These are phyloP conservation scores for Calonectria leucothoes DNA, from an alignment of 2,329 filamentous ascomycete genomes.

Conservation along the genomic window DNA sequence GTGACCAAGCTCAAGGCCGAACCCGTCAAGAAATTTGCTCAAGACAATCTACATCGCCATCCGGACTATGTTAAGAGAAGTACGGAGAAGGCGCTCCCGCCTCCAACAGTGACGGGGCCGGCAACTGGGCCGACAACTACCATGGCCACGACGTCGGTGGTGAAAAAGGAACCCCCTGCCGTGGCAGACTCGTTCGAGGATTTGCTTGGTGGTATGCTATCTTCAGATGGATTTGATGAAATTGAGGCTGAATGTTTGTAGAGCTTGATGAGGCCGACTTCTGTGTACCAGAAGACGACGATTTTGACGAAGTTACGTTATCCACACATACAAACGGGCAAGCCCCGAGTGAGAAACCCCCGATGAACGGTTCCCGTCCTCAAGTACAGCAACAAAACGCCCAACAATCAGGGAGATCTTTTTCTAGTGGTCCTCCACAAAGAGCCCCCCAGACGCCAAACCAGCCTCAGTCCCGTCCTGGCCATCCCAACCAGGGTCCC, in stretches of 20 bases:
- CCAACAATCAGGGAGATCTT: conserved; percentile 30
- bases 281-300: conserved; percentile 73
- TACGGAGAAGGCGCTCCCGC: conserved; percentile 42
- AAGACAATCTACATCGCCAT: conserved; percentile 84
- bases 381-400: conserved; percentile 33
- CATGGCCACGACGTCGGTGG: conserved; percentile 23
- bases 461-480: conserved; percentile 40
- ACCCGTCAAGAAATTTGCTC: conserved; percentile 79
- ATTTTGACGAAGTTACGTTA: conserved; percentile 81
- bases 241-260: conserved; percentile 54
- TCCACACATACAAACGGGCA: conserved; percentile 44
- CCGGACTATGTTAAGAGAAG: conserved; percentile 77
- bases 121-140: neutral
- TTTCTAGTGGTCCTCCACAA: conserved; percentile 29
- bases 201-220: conserved; percentile 60
- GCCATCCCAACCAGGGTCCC: conserved; percentile 34
- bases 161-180: conserved; percentile 44
- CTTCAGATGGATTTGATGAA: conserved; percentile 50
- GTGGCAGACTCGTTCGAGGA: conserved; percentile 62
- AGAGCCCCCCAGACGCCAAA: conserved; percentile 50
- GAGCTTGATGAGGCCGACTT: conserved; percentile 85
- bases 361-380: conserved; percentile 31
- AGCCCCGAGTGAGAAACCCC: conserved; percentile 32
- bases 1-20: conserved; percentile 90
- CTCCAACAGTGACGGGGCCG: conserved; percentile 22